Conservation (phyloP, 169 alveolate species). For the Plasmodium cynomolgi region DNA sequence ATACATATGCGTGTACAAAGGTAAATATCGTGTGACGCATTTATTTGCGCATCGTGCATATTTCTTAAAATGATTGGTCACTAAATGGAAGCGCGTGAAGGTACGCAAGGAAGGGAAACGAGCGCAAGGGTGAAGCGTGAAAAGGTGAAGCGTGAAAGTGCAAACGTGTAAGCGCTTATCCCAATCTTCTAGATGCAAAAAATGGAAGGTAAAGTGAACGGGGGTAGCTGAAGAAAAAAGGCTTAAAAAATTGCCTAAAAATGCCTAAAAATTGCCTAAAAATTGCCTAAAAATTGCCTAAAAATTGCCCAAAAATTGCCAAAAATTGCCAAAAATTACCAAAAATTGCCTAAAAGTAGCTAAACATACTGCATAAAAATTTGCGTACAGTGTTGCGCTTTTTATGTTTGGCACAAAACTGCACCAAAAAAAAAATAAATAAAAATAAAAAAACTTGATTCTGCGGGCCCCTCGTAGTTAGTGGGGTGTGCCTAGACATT, state of each 20-base stretch:
- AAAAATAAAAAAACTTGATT: neutral
- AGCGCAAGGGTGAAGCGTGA: no score
- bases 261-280: neutral
- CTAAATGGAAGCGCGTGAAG: neutral
- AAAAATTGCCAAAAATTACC: neutral
- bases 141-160: neutral
- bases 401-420: neutral
- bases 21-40: neutral
- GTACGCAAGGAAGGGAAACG: neutral
- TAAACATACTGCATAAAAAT: neutral
- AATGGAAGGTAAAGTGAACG: neutral
- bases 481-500: neutral
- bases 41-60: neutral
- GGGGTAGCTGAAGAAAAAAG: neutral
- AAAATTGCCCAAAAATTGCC: neutral
- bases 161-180: neutral
- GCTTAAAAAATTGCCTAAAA: neutral
- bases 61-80: neutral
- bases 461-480: neutral
- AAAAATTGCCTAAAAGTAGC: neutral
- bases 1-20: neutral
- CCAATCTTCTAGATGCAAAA: neutral
- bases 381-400: neutral
- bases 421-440: neutral
- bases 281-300: neutral